Evolutionary conservation across 2,329 filamentous ascomycete species (phyloP).

Genomic region (Davidsoniella australis): DNA sequence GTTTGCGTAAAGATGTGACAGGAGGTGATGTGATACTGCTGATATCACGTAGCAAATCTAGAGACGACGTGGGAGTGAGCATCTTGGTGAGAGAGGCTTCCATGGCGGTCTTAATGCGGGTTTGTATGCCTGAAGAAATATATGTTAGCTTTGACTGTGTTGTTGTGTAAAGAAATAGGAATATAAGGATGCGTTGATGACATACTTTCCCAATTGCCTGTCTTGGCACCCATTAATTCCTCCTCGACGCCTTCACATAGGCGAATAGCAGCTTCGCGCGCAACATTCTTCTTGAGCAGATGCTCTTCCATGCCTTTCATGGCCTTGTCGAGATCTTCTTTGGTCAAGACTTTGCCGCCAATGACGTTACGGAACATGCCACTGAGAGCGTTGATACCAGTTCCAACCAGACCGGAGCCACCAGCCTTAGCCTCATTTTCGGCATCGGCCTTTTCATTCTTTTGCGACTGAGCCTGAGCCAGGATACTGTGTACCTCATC

Average conservation of each 20-base stretch:
- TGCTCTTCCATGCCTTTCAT: conserved; percentile 95
- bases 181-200: conserved; percentile 2
- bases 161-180: neutral
- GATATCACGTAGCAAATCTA: conserved; percentile 89
- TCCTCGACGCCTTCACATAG: conserved; percentile 83
- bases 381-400: conserved; percentile 65
- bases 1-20: conserved; percentile 40
- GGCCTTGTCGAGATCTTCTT: conserved; percentile 76
- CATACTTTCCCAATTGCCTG: conserved; percentile 66
- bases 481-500: conserved; percentile 88
- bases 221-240: conserved; percentile 80
- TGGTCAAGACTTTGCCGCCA: conserved; percentile 80
- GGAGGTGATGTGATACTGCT: conserved; percentile 56
- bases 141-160: neutral
- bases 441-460: conserved; percentile 20
- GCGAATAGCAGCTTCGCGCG: conserved; percentile 79
- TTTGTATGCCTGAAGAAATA: conserved; percentile 43
- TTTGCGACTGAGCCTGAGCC: conserved; percentile 54
- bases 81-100: conserved; percentile 87
- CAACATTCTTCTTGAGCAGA: conserved; percentile 87
- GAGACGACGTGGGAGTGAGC: conserved; percentile 82
- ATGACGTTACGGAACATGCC: conserved; percentile 89
- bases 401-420: conserved; percentile 53
- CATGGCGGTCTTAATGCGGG: conserved; percentile 72
- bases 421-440: conserved; percentile 28